These are phyloP conservation scores for Dactylellina cionopaga DNA, from an alignment of 2,329 filamentous ascomycete species.

Conservation along the genomic window DNA sequence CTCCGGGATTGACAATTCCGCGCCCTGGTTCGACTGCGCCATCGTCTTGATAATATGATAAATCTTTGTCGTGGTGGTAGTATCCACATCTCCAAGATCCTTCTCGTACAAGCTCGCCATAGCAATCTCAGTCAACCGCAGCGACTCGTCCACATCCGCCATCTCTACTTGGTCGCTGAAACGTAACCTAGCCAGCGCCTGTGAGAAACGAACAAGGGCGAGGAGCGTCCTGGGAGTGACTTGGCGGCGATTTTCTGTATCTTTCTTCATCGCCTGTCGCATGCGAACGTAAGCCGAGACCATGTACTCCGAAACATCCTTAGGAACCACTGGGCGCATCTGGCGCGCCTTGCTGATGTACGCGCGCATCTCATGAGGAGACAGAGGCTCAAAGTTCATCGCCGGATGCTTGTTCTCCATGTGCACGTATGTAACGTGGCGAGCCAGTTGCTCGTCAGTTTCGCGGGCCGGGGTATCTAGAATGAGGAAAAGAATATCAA, in stretches of 20 bases:
- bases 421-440: conserved; percentile 95
- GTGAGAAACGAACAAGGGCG: conserved; percentile 89
- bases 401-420: conserved; percentile 96
- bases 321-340: conserved; percentile 86
- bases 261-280: conserved; percentile 88
- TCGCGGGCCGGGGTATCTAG: conserved; percentile 93
- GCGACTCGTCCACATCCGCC: conserved; percentile 94
- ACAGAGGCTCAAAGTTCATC: conserved; percentile 70
- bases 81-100: conserved; percentile 69
- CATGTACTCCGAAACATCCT: conserved; percentile 91
- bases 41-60: conserved; percentile 93
- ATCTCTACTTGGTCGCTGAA: conserved; percentile 86
- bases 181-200: conserved; percentile 89
- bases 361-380: conserved; percentile 90
- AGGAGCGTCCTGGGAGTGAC: conserved; percentile 93
- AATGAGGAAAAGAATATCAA: conserved; percentile 95
- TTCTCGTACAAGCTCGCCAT: conserved; percentile 84
- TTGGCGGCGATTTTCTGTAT: conserved; percentile 83
- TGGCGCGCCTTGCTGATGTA: conserved; percentile 93
- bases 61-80: conserved; percentile 87
- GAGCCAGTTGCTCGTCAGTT: conserved; percentile 88
- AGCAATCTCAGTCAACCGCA: conserved; percentile 89
- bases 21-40: conserved; percentile 75
- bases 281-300: conserved; percentile 95
- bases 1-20: conserved; percentile 85